phyloP scores from a whole-genome alignment of 2,329 filamentous ascomycete genomes.

The Epichloe typhina region DNA sequence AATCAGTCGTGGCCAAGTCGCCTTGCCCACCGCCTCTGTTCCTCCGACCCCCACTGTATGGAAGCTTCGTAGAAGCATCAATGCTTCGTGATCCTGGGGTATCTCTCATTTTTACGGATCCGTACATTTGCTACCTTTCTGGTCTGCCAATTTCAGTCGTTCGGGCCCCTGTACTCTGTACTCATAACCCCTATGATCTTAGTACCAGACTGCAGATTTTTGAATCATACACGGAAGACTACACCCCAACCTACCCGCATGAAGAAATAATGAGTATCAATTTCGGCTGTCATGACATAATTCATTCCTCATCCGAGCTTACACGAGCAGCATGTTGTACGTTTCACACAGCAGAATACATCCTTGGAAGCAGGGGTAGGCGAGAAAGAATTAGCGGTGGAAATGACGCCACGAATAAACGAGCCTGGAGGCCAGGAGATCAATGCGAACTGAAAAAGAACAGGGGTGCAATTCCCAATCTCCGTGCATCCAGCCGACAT shows the following conservation, averaged over 20 bases:
- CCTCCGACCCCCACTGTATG: conserved; percentile 2
- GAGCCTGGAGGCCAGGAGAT: not conserved
- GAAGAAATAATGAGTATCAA: no score
- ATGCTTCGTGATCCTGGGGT: not conserved
- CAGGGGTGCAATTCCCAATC: not conserved
- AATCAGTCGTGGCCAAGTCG: not conserved
- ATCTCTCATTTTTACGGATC: not conserved
- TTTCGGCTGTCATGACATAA: no score
- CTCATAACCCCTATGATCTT: no score
- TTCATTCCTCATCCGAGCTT: no score
- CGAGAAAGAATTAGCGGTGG: not conserved
- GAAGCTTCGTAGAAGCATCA: conserved; percentile 9
- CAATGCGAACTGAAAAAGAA: not conserved
- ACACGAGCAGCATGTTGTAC: no score
- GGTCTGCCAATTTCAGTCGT: no score
- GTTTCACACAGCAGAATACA: not conserved
- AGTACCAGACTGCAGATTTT: no score
- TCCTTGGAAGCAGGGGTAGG: not conserved
- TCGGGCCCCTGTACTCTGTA: no score
- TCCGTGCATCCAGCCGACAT: no score
- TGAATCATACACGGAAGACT: no score
- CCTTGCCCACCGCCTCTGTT: not conserved
- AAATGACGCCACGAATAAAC: not conserved
- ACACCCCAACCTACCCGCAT: no score
- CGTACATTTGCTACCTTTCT: no score